Evolutionary conservation across 768 basidiomycete species (phyloP).

Genomic region (Mycena alexandri): DNA sequence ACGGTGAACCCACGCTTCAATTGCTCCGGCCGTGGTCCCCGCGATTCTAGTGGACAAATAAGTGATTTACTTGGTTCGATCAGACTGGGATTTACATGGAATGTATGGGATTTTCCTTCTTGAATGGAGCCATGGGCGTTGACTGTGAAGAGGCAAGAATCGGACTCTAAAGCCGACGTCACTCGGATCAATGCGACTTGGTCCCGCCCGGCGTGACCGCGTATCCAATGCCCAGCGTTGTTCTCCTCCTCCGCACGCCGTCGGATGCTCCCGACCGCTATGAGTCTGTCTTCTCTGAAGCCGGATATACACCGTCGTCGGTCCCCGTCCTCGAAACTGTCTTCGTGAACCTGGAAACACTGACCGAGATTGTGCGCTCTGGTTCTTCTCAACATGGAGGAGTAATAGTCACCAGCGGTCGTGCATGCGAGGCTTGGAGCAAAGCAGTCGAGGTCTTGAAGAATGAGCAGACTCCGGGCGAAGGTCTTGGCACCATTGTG

Average conservation of each 20-base stretch:
- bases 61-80: background rate
- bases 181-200: background rate
- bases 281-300: constrained; percentile 59
- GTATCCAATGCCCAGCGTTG: constrained; percentile 51
- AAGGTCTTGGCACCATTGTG: constrained; percentile 10
- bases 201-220: constrained; percentile 10
- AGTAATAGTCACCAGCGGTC: constrained; percentile 83
- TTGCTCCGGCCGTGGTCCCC: constrained; percentile 91
- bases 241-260: constrained; percentile 61
- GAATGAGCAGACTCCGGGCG: constrained; percentile 2
- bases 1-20: constrained; percentile 82
- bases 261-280: constrained; percentile 66
- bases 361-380: constrained; percentile 56
- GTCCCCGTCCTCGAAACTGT: constrained; percentile 80
- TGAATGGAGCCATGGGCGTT: constrained; percentile 55
- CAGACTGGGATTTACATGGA: constrained; percentile 65
- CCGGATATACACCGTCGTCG: constrained; percentile 68
- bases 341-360: constrained; percentile 59
- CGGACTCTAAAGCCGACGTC: background rate
- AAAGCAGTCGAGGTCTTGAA: constrained; percentile 50
- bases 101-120: constrained; percentile 86
- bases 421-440: constrained; percentile 82
- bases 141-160: constrained; percentile 1
- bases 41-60: constrained; percentile 63
- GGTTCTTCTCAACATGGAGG: constrained; percentile 65